Base-by-base conservation (phyloP, 805 yeast species). In the Komagataella populi region DNA sequence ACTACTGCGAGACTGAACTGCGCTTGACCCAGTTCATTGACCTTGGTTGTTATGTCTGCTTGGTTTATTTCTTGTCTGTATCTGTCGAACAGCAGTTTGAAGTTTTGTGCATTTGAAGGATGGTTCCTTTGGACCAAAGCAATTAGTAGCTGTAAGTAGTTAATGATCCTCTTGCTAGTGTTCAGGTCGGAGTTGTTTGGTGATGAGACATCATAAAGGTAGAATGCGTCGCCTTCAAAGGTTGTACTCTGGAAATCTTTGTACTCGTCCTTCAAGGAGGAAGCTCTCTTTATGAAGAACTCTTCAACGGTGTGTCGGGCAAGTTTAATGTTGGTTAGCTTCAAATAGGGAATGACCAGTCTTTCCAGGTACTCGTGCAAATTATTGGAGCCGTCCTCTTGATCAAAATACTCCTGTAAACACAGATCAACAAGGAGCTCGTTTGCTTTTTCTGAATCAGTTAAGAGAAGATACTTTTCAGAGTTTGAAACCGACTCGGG, bases 341-440 rank as follows among this genome's bases (percentile, higher is more conserved):
- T 75, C 20, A 87, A 69, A 63, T 86, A 91, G 57, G 90, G 88
- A 51, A 89, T 64, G 5, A 88, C 82, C 2, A 88, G 78, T 55
- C 97, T 74, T 2, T 64, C 56, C 4, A 61, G 52, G 50, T 60
- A 62, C 6, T 43, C 23, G 2, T 62, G 63, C 46, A 65, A 61
- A 2, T 55, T 36, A 20, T 53, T 43, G 4, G 63, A 30, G 39
- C 14, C 5, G 23, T 45, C 53, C 0, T 73, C 73, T n/a, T 74
- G 70, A 49, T 67, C 69, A 20, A 54, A 36, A 59, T 58, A 57
- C 49, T 68, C 44, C 51, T 64, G 54, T 53, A 64, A 60, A 48
- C 60, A 68, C 67, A 80, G 71, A 6, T 62, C 58, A 8, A 60
- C 55, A 44, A 67, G 56, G 48, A 61, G 49, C 14, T 60, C 54